Conservation (phyloP, 2,329 filamentous ascomycete species). For the Neospermospora avenae region DNA sequence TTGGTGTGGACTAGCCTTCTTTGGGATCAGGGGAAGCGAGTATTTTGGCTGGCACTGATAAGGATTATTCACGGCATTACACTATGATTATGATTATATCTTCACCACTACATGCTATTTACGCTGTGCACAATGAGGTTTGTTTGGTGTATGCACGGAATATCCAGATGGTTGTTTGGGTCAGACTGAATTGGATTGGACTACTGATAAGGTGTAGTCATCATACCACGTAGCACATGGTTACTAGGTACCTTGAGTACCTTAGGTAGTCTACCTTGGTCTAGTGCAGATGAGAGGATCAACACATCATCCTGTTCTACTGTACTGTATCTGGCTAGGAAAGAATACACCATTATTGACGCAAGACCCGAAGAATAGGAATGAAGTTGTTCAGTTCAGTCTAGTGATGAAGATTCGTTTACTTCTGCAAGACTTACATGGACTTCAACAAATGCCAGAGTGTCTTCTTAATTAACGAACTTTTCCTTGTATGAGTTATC, state of each 20-base stretch:
- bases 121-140: background rate
- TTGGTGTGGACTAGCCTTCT: background rate
- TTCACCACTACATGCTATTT: background rate
- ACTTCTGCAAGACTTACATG: too few relatives aligned
- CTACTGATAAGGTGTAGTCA: slow-evolving; percentile 2
- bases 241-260: too few relatives aligned
- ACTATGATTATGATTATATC: background rate
- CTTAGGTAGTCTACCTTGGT: too few relatives aligned
- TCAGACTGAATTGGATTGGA: slow-evolving; percentile 4
- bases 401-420: too few relatives aligned
- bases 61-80: background rate
- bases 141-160: background rate
- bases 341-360: background rate
- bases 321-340: background rate
- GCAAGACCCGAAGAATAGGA: too few relatives aligned
- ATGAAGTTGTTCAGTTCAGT: too few relatives aligned
- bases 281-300: background rate
- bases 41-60: background rate
- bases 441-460: too few relatives aligned
- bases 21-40: background rate
- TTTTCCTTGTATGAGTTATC: too few relatives aligned
- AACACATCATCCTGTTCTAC: background rate
- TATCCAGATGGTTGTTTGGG: slow-evolving; percentile 9
- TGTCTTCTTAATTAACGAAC: too few relatives aligned
- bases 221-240: background rate